Evolutionary conservation across 163 green algal genomes (phyloP).

Genomic region (Volvox carteri): DNA sequence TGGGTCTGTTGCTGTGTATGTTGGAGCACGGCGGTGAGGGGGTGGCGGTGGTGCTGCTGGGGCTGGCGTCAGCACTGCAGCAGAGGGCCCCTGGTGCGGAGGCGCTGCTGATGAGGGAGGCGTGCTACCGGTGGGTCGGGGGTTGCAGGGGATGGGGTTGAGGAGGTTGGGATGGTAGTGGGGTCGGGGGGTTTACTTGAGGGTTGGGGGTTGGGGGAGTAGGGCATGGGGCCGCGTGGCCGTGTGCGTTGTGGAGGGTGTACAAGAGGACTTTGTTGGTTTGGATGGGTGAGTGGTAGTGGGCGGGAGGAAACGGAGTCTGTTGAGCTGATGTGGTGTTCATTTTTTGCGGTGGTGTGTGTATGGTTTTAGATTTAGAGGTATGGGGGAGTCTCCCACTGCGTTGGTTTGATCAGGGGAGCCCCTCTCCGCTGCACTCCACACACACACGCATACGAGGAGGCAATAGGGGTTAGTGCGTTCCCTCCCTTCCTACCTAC

Average conservation of each 20-base stretch:
- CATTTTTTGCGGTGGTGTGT: no score
- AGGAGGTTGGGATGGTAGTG: background rate
- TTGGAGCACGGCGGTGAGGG: slow-evolving; percentile 75
- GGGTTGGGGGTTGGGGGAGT: background rate
- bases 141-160: background rate
- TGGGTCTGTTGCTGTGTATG: slow-evolving; percentile 89
- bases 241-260: no score
- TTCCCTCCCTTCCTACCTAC: background rate
- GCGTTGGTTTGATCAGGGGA: no score
- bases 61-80: slow-evolving; percentile 72
- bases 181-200: background rate
- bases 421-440: no score
- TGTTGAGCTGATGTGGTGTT: background rate
- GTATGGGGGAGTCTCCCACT: no score
- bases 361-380: no score
- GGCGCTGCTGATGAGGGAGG: slow-evolving; percentile 79
- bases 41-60: slow-evolving; percentile 73
- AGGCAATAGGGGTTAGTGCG: no score
- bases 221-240: no score
- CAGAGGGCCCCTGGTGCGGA: slow-evolving; percentile 58
- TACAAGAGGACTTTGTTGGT: no score
- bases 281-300: no score
- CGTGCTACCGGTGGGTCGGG: slow-evolving; percentile 73
- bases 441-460: no score
- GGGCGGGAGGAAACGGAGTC: background rate